Base-by-base conservation (phyloP, 768 basidiomycete genomes). In the Fistulinella prunicolor region DNA sequence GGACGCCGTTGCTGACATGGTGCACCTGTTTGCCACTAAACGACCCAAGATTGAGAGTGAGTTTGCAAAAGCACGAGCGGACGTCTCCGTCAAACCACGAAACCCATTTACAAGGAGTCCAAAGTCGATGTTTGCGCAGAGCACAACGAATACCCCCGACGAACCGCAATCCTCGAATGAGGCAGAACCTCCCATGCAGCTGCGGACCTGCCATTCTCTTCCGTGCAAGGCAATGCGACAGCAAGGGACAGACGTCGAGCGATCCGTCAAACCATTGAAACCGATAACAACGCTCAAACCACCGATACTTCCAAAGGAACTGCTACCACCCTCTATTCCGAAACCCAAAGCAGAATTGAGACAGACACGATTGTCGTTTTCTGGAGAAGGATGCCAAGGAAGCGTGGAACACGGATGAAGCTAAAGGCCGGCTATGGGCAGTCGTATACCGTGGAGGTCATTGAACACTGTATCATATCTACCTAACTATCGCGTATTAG, bases 211-310 rank as follows among this genome's bases (percentile, higher is more conserved):
- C 21, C 47, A 38, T 42, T 55, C 53, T 22, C 49, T 55, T n/a
- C 48, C 54, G 6, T 41, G 46, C 14, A 40, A 44, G 19, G 35
- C 28, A 23, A 12, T 12, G 17, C 28, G 6, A 23, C 39, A 38
- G 17, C 44, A 48, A 16, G 30, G 9, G 26, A 16, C 41, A 14
- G 42, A 32, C 23, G 6, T 17, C 17, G 38, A 36, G 19, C 21
- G 37, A 22, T 28, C 22, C 13, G 0, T 4, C 24, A 66, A 61
- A 16, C 51, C 52, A 8, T 42, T 67, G 51, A 65, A 56, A 46
- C 67, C 63, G 14, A 67, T 67, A 42, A 69, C 65, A 9, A 44
- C 55, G 6, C 35, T 69, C 26, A 63, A 54, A 8, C 61, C 61
- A 19, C 65, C 65, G 6, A 47, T 56, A 23, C 65, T 65, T 38